Percentiles rank a stretch among this genome's conserved stretches.
Conservation (phyloP, 2,329 filamentous ascomycete genomes). For the Penicillium sp. region DNA sequence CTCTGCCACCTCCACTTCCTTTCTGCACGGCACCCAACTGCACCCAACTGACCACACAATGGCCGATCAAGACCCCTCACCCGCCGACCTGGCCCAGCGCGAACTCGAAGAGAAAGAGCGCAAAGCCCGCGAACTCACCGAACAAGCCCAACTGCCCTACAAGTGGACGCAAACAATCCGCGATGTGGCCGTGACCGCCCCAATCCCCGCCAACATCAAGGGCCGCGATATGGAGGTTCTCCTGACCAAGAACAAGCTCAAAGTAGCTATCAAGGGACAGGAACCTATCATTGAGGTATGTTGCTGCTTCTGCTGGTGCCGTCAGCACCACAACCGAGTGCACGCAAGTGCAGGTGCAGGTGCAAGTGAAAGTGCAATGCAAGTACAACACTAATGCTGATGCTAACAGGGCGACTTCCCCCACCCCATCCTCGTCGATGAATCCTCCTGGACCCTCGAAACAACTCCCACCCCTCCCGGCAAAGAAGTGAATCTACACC, state of each 20-base stretch:
- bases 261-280: conserved; percentile 86
- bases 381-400: not conserved
- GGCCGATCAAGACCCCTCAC: conserved; percentile 34
- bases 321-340: no score
- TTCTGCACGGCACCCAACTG: conserved; percentile 2
- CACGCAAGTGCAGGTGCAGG: no score
- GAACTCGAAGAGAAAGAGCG: conserved; percentile 61
- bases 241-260: conserved; percentile 76
- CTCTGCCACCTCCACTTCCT: conserved; percentile 6
- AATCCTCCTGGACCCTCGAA: conserved; percentile 92
- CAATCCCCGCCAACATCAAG: conserved; percentile 81
- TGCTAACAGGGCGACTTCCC: conserved; percentile 75
- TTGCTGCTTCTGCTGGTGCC: conserved; percentile 13
- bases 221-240: conserved; percentile 81
- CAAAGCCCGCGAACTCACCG: conserved; percentile 75
- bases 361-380: not conserved
- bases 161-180: conserved; percentile 94
- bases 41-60: conserved; percentile 30
- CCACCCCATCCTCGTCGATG: conserved; percentile 77
- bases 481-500: conserved; percentile 83
- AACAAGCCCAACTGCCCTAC: conserved; percentile 92
- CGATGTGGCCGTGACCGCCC: conserved; percentile 80
- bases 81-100: conserved; percentile 50
- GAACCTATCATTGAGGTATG: conserved; percentile 78
- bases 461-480: conserved; percentile 58